Evolutionary conservation across 306 rosid genomes (phyloP).

Genomic region (Begonia loranthoides): DNA sequence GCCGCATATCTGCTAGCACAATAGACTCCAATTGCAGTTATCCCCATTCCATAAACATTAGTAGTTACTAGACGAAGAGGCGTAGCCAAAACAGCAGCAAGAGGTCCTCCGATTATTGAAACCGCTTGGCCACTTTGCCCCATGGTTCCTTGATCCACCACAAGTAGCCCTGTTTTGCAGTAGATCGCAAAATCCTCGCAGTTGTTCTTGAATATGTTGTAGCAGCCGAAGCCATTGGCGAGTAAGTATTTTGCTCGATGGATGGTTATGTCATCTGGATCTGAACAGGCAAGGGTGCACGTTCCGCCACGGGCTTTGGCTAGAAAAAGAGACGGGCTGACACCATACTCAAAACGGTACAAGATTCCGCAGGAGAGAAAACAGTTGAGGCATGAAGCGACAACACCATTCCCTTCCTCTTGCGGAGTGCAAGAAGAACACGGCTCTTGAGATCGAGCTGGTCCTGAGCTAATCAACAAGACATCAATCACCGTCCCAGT

Average conservation of each 20-base stretch:
- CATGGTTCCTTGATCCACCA: conserved; percentile 43
- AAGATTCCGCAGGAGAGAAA: conserved; percentile 78
- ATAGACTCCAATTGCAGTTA: conserved; percentile 53
- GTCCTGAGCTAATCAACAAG: conserved; percentile 70
- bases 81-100: conserved; percentile 64
- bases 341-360: conserved; percentile 75
- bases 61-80: conserved; percentile 64
- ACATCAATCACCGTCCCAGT: conserved; percentile 77
- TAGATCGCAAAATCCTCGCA: conserved; percentile 92
- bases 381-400: conserved; percentile 72
- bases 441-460: conserved; percentile 24
- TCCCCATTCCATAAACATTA: conserved; percentile 70
- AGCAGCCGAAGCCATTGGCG: conserved; percentile 80
- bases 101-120: conserved; percentile 87
- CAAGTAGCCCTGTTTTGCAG: conserved; percentile 85
- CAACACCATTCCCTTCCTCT: conserved; percentile 41
- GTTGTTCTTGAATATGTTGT: conserved; percentile 70
- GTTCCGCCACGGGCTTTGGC: conserved; percentile 94
- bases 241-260: conserved; percentile 68
- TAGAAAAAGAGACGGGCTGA: conserved; percentile 53
- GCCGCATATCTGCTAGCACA: conserved; percentile 78
- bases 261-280: conserved; percentile 38
- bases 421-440: conserved; percentile 45
- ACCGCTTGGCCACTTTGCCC: conserved; percentile 88
- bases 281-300: conserved; percentile 75